Percentiles rank a stretch among this genome's conserved stretches.
These are phyloP conservation scores for Beauveria varroae DNA, from an alignment of 2,329 filamentous ascomycete species.

Conservation along the genomic window DNA sequence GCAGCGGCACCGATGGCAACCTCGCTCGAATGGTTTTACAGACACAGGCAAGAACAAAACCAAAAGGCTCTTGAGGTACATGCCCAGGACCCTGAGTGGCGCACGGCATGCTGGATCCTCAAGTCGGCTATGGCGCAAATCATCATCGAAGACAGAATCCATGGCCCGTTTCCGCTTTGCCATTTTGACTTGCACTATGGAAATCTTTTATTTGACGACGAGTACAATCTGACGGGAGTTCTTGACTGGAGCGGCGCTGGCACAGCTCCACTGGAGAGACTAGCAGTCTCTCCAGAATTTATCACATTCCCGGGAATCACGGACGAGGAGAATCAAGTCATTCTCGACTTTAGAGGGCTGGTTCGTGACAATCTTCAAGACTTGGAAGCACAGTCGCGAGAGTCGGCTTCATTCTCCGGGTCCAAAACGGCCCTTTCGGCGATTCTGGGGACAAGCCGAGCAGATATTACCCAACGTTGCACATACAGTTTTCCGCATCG, in stretches of 20 bases:
- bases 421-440: slow-evolving; percentile 17
- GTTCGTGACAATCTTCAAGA: neutral
- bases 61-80: neutral
- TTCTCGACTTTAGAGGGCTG: neutral
- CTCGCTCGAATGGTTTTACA: neutral
- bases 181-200: slow-evolving; percentile 27
- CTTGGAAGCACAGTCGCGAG: neutral
- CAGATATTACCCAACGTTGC: slow-evolving; percentile 16
- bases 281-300: slow-evolving; percentile 28
- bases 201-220: slow-evolving; percentile 33
- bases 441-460: slow-evolving; percentile 17
- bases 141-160: slow-evolving; percentile 21
- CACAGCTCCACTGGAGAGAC: slow-evolving; percentile 26
- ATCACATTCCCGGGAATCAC: slow-evolving; percentile 21
- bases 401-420: neutral
- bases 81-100: slow-evolving; percentile 19
- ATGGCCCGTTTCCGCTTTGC: slow-evolving; percentile 28
- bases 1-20: neutral
- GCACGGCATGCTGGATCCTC: slow-evolving; percentile 25
- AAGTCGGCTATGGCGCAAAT: slow-evolving; percentile 22
- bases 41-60: neutral
- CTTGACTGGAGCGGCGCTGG: slow-evolving; percentile 29
- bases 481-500: slow-evolving; percentile 16
- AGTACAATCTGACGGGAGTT: slow-evolving; percentile 30
- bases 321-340: neutral